Evolutionary conservation across 345 rosid species (phyloP), one percentile per base, ranked within the genome.

Genomic region (Melastoma malabathricum): DNA sequence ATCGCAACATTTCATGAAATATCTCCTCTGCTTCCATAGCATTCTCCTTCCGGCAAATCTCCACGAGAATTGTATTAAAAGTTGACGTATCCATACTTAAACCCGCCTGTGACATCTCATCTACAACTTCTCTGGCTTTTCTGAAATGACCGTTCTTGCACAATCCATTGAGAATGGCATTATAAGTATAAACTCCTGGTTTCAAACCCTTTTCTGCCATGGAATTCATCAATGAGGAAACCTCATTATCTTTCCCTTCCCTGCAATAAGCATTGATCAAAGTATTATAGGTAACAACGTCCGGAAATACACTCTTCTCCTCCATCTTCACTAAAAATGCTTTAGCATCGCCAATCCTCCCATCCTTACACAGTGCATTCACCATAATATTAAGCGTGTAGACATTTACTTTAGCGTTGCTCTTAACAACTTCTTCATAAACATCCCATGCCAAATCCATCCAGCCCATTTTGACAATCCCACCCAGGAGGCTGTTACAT

Each of bases 281-380:
- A 15, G 87, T 85, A 49, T 89, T 89, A 61, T 72, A 81, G 1
- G 89, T 85, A 44, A 89, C 93, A 10, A 50, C 48, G 68, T 85
- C 89, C 2, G 83, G 73, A 72, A 55, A 68, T 57, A 89, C 54
- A 12, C 82, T 83, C 20, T 71, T 85, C 62, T 48, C 69, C 69
- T 83, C 71, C 76, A 80, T 67, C 44, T 75, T 67, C 0, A 60
- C 41, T 23, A 89, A 43, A 66, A 84, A 76, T 6, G 47, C 15
- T 56, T 62, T 74, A 1, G 75, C 74, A 43, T 62, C 57, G 47
- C 62, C 78, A 50, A 80, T 60, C 55, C 78, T 75, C 50, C 62
- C 47, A 69, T 78, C 92, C 72, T 88, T 89, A 60, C 89, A 89
- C 69, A 82, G 64, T 2, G 95, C 93, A 72, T 85, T 82, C 58